Percentiles rank a stretch among this genome's conserved stretches.
Evolutionary conservation across 2,329 filamentous ascomycete genomes (phyloP).

Genomic region (Alternaria sp.): DNA sequence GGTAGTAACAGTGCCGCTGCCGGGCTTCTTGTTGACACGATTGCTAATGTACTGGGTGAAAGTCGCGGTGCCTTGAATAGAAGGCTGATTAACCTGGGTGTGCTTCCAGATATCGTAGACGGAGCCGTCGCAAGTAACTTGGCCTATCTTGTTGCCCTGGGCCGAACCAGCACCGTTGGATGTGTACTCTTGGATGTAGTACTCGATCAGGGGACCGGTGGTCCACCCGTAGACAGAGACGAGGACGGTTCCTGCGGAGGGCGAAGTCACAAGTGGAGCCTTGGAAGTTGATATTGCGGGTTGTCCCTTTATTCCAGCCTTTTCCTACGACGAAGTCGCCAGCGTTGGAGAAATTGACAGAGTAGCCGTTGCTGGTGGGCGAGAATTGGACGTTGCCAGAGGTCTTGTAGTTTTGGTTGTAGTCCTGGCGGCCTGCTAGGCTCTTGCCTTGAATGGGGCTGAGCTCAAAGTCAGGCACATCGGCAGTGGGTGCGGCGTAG

Average conservation of each 20-base stretch:
- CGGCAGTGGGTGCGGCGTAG: conserved; percentile 37
- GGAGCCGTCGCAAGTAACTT: conserved; percentile 42
- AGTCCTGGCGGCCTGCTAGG: conserved; percentile 40
- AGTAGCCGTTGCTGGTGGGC: conserved; percentile 41
- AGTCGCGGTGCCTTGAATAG: conserved; percentile 58
- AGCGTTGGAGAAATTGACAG: conserved; percentile 39
- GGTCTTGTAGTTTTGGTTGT: conserved; percentile 49
- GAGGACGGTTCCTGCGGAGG: conserved; percentile 38
- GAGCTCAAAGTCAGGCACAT: conserved; percentile 44
- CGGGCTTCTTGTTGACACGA: conserved; percentile 37
- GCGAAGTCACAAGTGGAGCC: conserved; percentile 38
- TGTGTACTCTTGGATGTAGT: conserved; percentile 61
- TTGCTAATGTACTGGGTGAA: conserved; percentile 62
- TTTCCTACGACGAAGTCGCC: conserved; percentile 47
- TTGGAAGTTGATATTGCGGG: conserved; percentile 41
- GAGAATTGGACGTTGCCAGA: conserved; percentile 42
- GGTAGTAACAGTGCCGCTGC: conserved; percentile 43
- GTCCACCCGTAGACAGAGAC: conserved; percentile 65
- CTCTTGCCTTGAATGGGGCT: conserved; percentile 22
- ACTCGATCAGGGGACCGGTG: conserved; percentile 58
- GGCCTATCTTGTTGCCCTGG: conserved; percentile 40
- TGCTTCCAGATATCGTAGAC: conserved; percentile 46
- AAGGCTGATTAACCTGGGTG: conserved; percentile 54
- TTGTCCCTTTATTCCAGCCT: conserved; percentile 45
- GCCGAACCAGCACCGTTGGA: conserved; percentile 53